These are phyloP conservation scores for Ceratocystis albifundus DNA, from an alignment of 2,329 filamentous ascomycete genomes.

Conservation along the genomic window DNA sequence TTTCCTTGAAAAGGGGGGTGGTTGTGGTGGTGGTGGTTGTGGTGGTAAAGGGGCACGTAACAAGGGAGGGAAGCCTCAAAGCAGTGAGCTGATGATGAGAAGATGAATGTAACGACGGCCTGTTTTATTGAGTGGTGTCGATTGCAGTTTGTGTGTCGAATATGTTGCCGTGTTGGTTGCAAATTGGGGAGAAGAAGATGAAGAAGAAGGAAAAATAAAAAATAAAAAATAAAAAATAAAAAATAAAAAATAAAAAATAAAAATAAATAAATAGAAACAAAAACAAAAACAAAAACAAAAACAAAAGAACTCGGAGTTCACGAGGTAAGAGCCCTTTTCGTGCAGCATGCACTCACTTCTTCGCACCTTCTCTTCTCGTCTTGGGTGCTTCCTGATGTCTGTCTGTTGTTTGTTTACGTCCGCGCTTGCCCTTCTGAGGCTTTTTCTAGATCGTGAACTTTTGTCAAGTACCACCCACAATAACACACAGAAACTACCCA, in stretches of 20 bases:
- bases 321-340: background rate
- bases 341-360: background rate
- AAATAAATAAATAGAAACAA: background rate
- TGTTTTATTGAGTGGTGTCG: background rate
- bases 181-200: background rate
- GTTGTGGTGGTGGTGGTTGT: too few relatives aligned
- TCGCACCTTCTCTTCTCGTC: background rate
- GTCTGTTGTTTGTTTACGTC: background rate
- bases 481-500: background rate
- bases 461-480: too few relatives aligned
- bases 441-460: background rate
- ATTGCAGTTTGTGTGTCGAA: background rate
- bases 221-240: slow-evolving; percentile 6
- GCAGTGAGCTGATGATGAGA: background rate
- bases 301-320: background rate
- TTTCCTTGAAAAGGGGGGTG: too few relatives aligned
- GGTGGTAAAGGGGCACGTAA: too few relatives aligned
- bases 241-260: too few relatives aligned
- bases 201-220: background rate
- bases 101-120: background rate
- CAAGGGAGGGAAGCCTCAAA: too few relatives aligned
- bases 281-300: slow-evolving; percentile 4
- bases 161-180: background rate
- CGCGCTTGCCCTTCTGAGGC: background rate
- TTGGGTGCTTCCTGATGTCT: background rate